Evolutionary conservation across 2,329 filamentous ascomycete species (phyloP), one percentile per base, ranked within the genome.

Genomic region (Aspergillus texensis): DNA sequence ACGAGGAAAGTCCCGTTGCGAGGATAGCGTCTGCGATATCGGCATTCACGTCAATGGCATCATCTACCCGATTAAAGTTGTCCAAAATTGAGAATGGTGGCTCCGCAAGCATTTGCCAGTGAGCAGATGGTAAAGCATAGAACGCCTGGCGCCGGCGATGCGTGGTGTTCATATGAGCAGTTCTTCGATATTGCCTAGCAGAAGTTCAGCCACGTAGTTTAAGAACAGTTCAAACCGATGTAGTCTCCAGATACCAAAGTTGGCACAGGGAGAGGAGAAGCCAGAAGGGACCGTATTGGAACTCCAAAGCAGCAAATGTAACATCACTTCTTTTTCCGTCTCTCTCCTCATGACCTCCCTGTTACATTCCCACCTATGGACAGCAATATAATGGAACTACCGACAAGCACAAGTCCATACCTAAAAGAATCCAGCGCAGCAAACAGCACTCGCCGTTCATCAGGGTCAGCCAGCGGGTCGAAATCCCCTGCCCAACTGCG

Each of bases 91-190:
- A 91, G 81, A 98, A 96, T 0, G 94, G 94, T 0, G 91, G 89
- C 5, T 85, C 85, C 0, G 93, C 89, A 0, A 99, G 86, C 74
- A 96, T 85, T 72, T 91, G 86, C 89, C 93, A 95, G 76, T 99
- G 94, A 1, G 85, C 82, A 63, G 90, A 88, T 1, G 94, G 93
- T 6, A 99, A 84, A 10, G 93, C 91, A 77, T 98, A 99, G 79
- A 99, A 97, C 16, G 93, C 91, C 77, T 95, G 93, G 32, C 96
- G 89, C 26, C 95, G 90, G 21, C 94, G 85, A 77, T 98, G 94
- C 5, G 94, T 98, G 67, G 91, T 90, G 78, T 96, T 96, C 80
- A 91, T 91, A 77, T 98, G 94, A 6, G 94, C 91, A 28, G 89
- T 87, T 71, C 89, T 91, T 67, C 91, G 89, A 77, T 97, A 97